These are phyloP conservation scores for Coniochaeta sp. DNA, from an alignment of 2,329 filamentous ascomycete species.

Conservation along the genomic window DNA sequence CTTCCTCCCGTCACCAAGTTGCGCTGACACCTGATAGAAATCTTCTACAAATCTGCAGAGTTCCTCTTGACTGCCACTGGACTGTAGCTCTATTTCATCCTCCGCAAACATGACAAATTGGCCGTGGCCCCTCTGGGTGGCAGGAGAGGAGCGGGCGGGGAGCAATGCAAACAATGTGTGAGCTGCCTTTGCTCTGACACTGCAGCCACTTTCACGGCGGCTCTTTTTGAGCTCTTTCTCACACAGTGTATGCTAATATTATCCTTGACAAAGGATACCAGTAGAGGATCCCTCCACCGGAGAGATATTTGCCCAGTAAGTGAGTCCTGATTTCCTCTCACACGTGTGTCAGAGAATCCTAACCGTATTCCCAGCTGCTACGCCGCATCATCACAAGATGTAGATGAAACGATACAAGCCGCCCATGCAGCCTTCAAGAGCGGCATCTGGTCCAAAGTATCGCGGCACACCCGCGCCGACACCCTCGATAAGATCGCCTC, in stretches of 20 bases:
- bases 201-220: too few relatives aligned
- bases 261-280: slow-evolving; percentile 21
- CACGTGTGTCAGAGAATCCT: not conserved
- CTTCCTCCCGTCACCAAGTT: too few relatives aligned
- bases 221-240: not conserved
- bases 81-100: not conserved
- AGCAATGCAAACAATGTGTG: not conserved
- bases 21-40: too few relatives aligned
- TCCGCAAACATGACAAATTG: not conserved
- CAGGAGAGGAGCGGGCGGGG: not conserved
- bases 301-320: slow-evolving; percentile 43
- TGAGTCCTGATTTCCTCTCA: not conserved
- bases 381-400: slow-evolving; percentile 36
- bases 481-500: slow-evolving; percentile 54
- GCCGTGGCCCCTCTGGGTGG: not conserved
- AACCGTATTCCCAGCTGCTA: slow-evolving; percentile 31
- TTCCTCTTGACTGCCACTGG: too few relatives aligned
- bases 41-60: too few relatives aligned
- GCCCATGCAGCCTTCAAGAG: slow-evolving; percentile 40
- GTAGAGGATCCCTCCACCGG: slow-evolving; percentile 48
- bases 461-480: slow-evolving; percentile 51
- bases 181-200: not conserved
- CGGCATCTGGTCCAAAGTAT: slow-evolving; percentile 49
- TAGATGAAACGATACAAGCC: slow-evolving; percentile 29
- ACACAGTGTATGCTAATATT: not conserved